Evolutionary conservation across 2,329 filamentous ascomycete species (phyloP), one percentile per base, ranked within the genome.

Genomic region (Beauveria sp.): DNA sequence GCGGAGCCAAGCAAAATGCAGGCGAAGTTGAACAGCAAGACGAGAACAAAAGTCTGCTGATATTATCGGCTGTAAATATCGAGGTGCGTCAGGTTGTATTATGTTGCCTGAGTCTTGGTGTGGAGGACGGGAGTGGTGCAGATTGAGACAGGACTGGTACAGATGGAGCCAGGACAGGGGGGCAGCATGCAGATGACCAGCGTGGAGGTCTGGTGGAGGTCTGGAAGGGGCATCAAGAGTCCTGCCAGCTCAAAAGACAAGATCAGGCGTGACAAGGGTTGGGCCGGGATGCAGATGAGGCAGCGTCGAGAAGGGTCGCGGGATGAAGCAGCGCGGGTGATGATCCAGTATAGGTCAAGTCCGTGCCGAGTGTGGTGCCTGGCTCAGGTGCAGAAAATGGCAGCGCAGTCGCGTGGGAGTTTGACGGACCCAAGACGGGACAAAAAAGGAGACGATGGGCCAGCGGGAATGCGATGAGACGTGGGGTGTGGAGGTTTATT

Each of bases 141-240:
- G 31, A 38, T 16, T 38, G 34, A 14, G 45, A 24, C 53, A 20
- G 53, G 34, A 38, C 31, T 40, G 45, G 45, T 58, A 45, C 28
- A 50, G 56, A 51, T 31, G 56, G 56, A 53, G 58, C 38, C 49
- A 22, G 22, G 24, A 31, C 38, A 53, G 58, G 58, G 46, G 40
- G 58, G 24, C 40, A 26, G 42, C 45, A 16, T 50, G 49, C 58
- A 54, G 50, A 60, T 60, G 58, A 60, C 50, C 58, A 60, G 48
- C 24, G 31, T 38, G 12, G 34, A 38, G 34, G 34, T 38, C 34
- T 38, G 34, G 34, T 38, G 34, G 34, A 38, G 34, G 34, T 38
- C 34, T 38, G 5, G 14, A 59, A 38, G 22, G 22, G 51, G 43
- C 31, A 53, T 40, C 49, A 51, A 34, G 28, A 34, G 49, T 51